A percentile compares a stretch with the other conserved stretches of the same genome.
Conservation (phyloP, 2,329 filamentous ascomycete species). For the Aphanoascus verrucosus region DNA sequence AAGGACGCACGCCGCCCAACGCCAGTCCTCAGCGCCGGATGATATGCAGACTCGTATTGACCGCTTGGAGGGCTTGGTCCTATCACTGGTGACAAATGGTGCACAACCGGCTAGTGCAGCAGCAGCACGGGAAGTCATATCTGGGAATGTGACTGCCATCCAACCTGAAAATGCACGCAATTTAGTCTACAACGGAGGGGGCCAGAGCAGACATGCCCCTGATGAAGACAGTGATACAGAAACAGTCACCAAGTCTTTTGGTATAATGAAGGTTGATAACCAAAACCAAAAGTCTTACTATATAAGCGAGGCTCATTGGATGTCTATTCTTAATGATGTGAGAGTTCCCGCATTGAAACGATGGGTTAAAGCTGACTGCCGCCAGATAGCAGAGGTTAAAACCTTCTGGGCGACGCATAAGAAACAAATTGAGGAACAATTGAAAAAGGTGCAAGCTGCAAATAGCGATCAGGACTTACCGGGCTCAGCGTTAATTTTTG, state of each 20-base stretch:
- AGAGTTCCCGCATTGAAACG: constrained; percentile 19
- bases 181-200: constrained; percentile 22
- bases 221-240: constrained; percentile 59
- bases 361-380: background rate
- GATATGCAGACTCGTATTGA: constrained; percentile 99
- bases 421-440: constrained; percentile 75
- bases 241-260: constrained; percentile 60
- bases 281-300: constrained; percentile 70
- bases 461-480: constrained; percentile 46
- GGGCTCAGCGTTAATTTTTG: constrained; percentile 69
- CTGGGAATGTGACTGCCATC: constrained; percentile 30
- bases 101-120: constrained; percentile 49
- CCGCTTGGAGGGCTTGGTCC: constrained; percentile 78
- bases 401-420: constrained; percentile 80
- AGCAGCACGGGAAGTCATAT: constrained; percentile 46
- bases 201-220: constrained; percentile 47
- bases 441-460: constrained; percentile 61
- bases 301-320: constrained; percentile 74
- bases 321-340: constrained; percentile 61
- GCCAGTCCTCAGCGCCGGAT: constrained; percentile 57
- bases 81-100: constrained; percentile 89
- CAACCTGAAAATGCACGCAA: constrained; percentile 31
- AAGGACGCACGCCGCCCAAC: constrained; percentile 51
- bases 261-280: constrained; percentile 68
- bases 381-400: constrained; percentile 77